Base-by-base conservation (phyloP, 805 yeast species). In the Priceomyces carsonii region DNA sequence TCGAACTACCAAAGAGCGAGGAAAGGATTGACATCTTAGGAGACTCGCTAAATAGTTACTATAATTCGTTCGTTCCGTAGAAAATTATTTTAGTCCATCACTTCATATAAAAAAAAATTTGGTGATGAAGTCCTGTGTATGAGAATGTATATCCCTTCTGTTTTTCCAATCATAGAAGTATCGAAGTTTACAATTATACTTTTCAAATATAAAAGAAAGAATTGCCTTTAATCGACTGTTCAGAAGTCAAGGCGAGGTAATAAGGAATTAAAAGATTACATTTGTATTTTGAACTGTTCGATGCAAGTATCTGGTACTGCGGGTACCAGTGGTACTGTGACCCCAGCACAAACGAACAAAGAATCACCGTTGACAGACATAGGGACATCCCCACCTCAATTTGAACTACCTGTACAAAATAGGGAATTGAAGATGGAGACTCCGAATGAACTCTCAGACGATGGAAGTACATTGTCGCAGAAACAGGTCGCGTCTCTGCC, bases 341-440 rank as follows among this genome's bases (percentile, higher is more conserved):
- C 43, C 20, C 42, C 38, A 24, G 21, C 34, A 25, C 36, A 41
- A 23, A 29, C 36, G 12, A 33, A 57, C 31, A 63, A 59, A 38
- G 70, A 64, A 29, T 60, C 69, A 7, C 71, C 71, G 3, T 49
- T 65, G 35, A 63, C 69, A 14, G 71, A 65, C 39, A 59, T 65
- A 32, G 68, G 61, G 22, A 63, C 68, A 5, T 63, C 69, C 5
- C 71, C 71, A 1, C 69, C 69, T 9, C 56, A 63, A 1, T 59
- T 61, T 24, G 62, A 59, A n/a, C 39, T 59, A 10, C 38, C 50
- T 8, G 36, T 51, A 31, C 42, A 38, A 19, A 28, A 23, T 13
- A 22, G 33, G 13, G 35, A 30, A 22, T 10, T 17, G 24, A 36
- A 26, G 10, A 9, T 14, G 17, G 39, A 29, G 13, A 28, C 30